Base-by-base conservation (phyloP, 352 stramenopile species). In the Aphanomyces cochlioides region DNA sequence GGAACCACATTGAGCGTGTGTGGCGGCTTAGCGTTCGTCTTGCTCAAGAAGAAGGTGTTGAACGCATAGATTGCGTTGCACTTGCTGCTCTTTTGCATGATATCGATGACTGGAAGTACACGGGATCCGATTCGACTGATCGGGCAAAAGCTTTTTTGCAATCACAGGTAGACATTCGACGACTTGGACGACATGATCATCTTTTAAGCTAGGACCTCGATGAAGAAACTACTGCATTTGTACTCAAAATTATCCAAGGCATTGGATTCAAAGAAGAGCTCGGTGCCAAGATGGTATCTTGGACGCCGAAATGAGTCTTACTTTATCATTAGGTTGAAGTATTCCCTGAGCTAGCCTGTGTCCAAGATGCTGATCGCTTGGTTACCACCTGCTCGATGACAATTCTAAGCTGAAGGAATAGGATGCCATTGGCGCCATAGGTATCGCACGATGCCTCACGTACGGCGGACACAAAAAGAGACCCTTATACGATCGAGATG, bases 71-170 rank as follows among this genome's bases (percentile, higher is more conserved):
- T 74, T 84, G 91, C 67, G 88, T 96, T 13, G 87, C 95, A 60
- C 64, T 97, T 15, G 83, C 84, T 2, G 88, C 90, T 40, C 75
- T 97, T 60, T 75, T 97, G 47, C 90, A 97, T 72, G 90, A 97
- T 71, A 92, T 96, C 63, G 86, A 97, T 68, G 90, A 97, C 77
- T 94, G 86, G 83, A 96, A 96, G 75, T 93, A 94, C 72, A 78
- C 90, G 21, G 78, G 82, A 19, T 78, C 77, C 10, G 38, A 73
- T 17, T 72, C 75, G 41, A 90, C 75, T 21, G 89, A 89, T 73
- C 84, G 83, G 10, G 83, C 83, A 34, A 73, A 82, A 58, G 67
- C 71, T 17, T 92, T 92, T 56, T 47, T 94, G 19, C 65, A 80
- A 54, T 79, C 79, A 36, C 73, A 94, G 67, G 60, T 67, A 40